Evolutionary conservation across 2,329 filamentous ascomycete species (phyloP).

Genomic region (Aspergillus sp.): DNA sequence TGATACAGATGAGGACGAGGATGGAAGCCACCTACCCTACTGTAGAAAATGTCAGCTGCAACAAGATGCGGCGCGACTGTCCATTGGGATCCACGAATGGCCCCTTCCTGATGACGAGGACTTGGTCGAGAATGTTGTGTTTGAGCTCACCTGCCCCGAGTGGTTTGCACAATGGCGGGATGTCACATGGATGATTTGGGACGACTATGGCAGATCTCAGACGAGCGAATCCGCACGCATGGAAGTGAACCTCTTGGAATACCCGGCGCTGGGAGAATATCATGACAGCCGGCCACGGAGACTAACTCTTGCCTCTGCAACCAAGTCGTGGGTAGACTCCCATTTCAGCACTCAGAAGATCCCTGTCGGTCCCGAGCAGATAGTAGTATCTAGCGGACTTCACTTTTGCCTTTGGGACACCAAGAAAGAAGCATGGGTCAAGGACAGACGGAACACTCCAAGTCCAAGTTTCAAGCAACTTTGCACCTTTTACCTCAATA

Average conservation of each 20-base stretch:
- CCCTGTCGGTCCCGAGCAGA: constrained; percentile 28
- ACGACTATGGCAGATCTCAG: constrained; percentile 40
- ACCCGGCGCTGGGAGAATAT: constrained; percentile 10
- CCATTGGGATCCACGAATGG: constrained; percentile 59
- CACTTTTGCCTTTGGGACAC: constrained; percentile 46
- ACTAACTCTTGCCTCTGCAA: constrained; percentile 22
- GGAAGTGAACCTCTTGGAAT: constrained; percentile 17
- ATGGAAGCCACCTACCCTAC: not conserved
- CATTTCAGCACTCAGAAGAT: constrained; percentile 25
- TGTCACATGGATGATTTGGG: constrained; percentile 47
- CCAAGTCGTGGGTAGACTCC: constrained; percentile 15
- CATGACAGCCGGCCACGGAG: not conserved
- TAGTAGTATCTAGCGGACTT: constrained; percentile 53
- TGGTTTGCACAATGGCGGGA: constrained; percentile 55
- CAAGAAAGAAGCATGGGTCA: constrained; percentile 18
- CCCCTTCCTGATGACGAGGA: constrained; percentile 48
- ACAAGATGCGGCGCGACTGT: constrained; percentile 38
- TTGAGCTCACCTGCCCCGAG: constrained; percentile 53
- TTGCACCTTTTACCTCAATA: constrained; percentile 20
- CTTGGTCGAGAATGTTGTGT: constrained; percentile 51
- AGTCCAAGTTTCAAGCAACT: constrained; percentile 10
- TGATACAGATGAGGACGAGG: not conserved
- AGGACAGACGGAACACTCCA: constrained; percentile 12
- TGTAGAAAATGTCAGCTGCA: constrained; percentile 42
- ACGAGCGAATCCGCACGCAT: not conserved